Evolutionary conservation across 2,329 filamentous ascomycete genomes (phyloP).

Genomic region (Nigrospora oryzae): DNA sequence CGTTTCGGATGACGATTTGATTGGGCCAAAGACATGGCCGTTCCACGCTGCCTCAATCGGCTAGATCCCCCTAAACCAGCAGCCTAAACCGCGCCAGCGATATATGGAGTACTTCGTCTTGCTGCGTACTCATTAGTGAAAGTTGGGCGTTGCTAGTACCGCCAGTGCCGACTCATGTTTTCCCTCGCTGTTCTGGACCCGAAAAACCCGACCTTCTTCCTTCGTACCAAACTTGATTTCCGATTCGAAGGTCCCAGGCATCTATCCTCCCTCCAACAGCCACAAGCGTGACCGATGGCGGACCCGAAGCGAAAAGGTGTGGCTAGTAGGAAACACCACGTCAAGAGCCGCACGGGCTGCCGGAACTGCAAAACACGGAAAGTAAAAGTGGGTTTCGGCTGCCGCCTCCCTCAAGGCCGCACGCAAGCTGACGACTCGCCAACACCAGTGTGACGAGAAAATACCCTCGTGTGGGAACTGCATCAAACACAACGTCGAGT

Average conservation of each 20-base stretch:
- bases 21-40: no score
- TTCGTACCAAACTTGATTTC: not conserved
- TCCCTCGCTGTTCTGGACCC: not conserved
- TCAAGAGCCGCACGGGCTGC: slow-evolving; percentile 4
- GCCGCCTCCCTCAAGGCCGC: not conserved
- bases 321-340: not conserved
- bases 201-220: not conserved
- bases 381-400: slow-evolving; percentile 5
- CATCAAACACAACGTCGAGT: slow-evolving; percentile 7
- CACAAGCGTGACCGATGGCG: not conserved
- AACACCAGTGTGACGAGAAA: slow-evolving; percentile 9
- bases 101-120: no score
- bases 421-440: not conserved
- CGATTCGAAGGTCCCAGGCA: not conserved
- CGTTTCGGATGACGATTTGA: no score
- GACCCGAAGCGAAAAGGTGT: not conserved
- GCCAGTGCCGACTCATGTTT: no score
- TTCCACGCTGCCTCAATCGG: no score
- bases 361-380: slow-evolving; percentile 9
- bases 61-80: no score
- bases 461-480: slow-evolving; percentile 9
- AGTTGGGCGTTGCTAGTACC: no score
- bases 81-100: no score
- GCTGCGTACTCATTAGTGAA: no score
- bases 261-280: not conserved